Base-by-base conservation (phyloP, 106 monocot genomes). In the Platanthera zijinensis region DNA sequence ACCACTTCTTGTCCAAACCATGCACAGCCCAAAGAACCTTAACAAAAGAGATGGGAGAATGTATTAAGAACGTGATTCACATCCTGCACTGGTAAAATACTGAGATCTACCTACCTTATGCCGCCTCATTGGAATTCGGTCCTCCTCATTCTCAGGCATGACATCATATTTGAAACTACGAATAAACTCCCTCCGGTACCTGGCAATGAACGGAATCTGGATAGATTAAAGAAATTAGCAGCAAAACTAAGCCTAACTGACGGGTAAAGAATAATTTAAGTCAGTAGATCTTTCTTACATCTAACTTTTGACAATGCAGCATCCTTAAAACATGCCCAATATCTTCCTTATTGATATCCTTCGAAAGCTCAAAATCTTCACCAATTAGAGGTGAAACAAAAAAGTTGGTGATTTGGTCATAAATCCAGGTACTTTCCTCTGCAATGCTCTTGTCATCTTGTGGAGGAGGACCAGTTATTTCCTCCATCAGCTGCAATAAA, bases 151-250 rank as follows among this genome's bases (percentile, higher is more conserved):
- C 22, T 83, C 84, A 52, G 18, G n/a, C 50, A 52, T 17, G 8
- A 89, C 86, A 3, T 90, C 90, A 63, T 78, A 81, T 86, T 92
- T 90, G 50, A 99, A 80, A 84, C 86, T 99, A 45, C 73, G 69
- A 50, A 94, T 94, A 52, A 90, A 68, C 75, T 99, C 94, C 81
- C 92, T 94, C 25, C 99, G 86, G 39, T 99, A 99, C 90, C 86
- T 94, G 25, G 91, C 91, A 85, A 99, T 99, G 77, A 99, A 99
- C 72, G 99, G 94, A 84, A 99, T 82, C 99, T 99, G 80, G 46
- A 45, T 13, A 48, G 50, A 21, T n/a, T 10, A 50, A 2, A 46
- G 8, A 51, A 50, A 15, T 48, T 47, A 21, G 12, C 10, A 51
- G 72, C 19, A 70, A 70, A 25, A 67, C 11, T 28, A 59, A 48